Conservation (phyloP, 2,329 filamentous ascomycete species). For the Phyllosticta citriasiana region DNA sequence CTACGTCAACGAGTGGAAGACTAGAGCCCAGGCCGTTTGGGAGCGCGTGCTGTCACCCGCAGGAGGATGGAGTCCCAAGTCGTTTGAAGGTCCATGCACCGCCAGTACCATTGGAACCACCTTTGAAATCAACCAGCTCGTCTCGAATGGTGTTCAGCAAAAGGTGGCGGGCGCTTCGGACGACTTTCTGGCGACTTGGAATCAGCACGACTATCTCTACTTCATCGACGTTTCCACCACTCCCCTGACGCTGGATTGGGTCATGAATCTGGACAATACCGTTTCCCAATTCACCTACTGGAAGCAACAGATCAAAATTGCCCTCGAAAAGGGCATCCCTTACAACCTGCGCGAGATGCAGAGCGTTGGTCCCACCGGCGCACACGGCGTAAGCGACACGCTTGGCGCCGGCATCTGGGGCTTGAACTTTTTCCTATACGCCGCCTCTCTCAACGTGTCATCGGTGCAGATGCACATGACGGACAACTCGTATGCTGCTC, state of each 20-base stretch:
- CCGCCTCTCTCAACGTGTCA: conserved; percentile 37
- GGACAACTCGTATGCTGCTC: conserved; percentile 41
- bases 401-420: conserved; percentile 43
- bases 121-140: conserved; percentile 37
- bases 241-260: conserved; percentile 33
- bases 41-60: conserved; percentile 36
- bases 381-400: conserved; percentile 37
- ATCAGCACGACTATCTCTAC: conserved; percentile 46
- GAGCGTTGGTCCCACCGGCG: conserved; percentile 40
- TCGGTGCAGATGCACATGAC: conserved; percentile 46
- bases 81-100: conserved; percentile 41
- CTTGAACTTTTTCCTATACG: conserved; percentile 43
- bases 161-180: conserved; percentile 25
- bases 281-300: conserved; percentile 40
- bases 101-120: conserved; percentile 42
- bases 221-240: conserved; percentile 39
- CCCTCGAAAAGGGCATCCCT: conserved; percentile 31
- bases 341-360: conserved; percentile 45
- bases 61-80: conserved; percentile 25
- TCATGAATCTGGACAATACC: conserved; percentile 38
- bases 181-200: conserved; percentile 35
- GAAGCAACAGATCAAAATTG: conserved; percentile 34
- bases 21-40: conserved; percentile 34
- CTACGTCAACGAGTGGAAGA: conserved; percentile 38
- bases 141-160: conserved; percentile 29